These are phyloP conservation scores for Talaromyces sp. DNA, from an alignment of 2,329 filamentous ascomycete species.

Conservation along the genomic window DNA sequence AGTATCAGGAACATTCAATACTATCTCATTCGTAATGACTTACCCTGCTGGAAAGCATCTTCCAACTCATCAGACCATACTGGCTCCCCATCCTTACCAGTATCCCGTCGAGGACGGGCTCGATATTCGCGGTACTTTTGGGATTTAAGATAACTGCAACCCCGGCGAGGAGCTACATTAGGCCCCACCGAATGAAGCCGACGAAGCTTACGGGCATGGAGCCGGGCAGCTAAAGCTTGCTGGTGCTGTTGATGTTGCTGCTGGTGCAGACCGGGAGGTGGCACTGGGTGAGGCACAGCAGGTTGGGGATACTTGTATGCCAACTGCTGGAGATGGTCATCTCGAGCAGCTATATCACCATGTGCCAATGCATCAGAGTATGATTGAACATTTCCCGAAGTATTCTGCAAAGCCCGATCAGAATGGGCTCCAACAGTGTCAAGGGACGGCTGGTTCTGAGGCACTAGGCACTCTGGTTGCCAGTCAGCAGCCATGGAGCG, in stretches of 20 bases:
- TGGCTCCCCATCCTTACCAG: slow-evolving; percentile 46
- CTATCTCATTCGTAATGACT: slow-evolving; percentile 6
- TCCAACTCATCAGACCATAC: slow-evolving; percentile 52
- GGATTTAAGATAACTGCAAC: slow-evolving; percentile 43
- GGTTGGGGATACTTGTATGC: slow-evolving; percentile 41
- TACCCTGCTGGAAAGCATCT: slow-evolving; percentile 53
- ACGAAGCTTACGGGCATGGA: slow-evolving; percentile 39
- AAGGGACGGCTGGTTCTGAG: slow-evolving; percentile 41
- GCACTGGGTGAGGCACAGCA: slow-evolving; percentile 30
- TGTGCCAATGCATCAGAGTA: slow-evolving; percentile 39
- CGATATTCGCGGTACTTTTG: slow-evolving; percentile 50
- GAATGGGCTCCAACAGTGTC: slow-evolving; percentile 39
- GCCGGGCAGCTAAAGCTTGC: slow-evolving; percentile 33
- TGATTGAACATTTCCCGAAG: slow-evolving; percentile 48
- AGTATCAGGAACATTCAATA: neutral
- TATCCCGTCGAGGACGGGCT: slow-evolving; percentile 45
- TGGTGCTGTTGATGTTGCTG: slow-evolving; percentile 25
- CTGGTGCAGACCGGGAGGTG: slow-evolving; percentile 29
- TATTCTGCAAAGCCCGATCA: slow-evolving; percentile 44
- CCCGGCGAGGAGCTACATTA: slow-evolving; percentile 29
- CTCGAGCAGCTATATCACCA: slow-evolving; percentile 31
- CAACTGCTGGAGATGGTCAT: slow-evolving; percentile 40
- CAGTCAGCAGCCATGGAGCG: slow-evolving; percentile 45
- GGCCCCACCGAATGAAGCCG: slow-evolving; percentile 39
- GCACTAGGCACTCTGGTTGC: slow-evolving; percentile 43